Percentiles rank a stretch among this genome's conserved stretches.
These are phyloP conservation scores for Triangularia setosa DNA, from an alignment of 2,329 filamentous ascomycete genomes.

Conservation along the genomic window DNA sequence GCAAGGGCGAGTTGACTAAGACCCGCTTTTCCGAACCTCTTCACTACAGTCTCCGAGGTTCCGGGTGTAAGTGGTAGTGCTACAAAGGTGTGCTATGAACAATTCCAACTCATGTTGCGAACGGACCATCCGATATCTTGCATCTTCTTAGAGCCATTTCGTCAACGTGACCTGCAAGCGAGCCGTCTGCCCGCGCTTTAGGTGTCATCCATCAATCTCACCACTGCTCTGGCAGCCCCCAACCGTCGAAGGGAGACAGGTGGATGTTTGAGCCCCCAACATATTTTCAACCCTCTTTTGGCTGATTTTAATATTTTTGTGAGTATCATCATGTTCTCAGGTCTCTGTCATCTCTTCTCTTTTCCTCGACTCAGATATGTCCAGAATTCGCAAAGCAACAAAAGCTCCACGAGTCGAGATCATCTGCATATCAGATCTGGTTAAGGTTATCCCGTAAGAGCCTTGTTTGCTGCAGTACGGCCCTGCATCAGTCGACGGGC, in stretches of 20 bases:
- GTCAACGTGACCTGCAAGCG: background rate
- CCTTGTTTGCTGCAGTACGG: background rate
- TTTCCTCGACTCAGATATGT: background rate
- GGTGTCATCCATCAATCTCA: background rate
- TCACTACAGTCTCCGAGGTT: background rate
- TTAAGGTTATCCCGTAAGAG: conserved; percentile 8
- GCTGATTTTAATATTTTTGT: background rate
- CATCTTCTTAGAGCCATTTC: background rate
- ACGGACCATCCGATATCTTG: background rate
- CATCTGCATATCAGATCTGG: background rate
- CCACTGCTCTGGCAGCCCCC: background rate
- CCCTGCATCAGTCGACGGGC: conserved; percentile 2
- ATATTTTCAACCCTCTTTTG: background rate
- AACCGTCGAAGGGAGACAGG: background rate
- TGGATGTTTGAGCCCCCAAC: background rate
- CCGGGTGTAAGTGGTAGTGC: background rate
- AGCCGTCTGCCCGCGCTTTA: background rate
- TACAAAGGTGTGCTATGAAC: background rate
- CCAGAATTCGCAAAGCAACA: background rate
- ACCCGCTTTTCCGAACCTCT: background rate
- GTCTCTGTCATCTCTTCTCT: background rate
- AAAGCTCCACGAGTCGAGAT: background rate
- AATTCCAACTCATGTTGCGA: background rate
- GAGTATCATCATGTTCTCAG: background rate
- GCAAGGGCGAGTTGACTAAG: background rate